These are phyloP conservation scores for Arthrinium phaeospermum DNA, from an alignment of 2,329 filamentous ascomycete species.

Conservation along the genomic window DNA sequence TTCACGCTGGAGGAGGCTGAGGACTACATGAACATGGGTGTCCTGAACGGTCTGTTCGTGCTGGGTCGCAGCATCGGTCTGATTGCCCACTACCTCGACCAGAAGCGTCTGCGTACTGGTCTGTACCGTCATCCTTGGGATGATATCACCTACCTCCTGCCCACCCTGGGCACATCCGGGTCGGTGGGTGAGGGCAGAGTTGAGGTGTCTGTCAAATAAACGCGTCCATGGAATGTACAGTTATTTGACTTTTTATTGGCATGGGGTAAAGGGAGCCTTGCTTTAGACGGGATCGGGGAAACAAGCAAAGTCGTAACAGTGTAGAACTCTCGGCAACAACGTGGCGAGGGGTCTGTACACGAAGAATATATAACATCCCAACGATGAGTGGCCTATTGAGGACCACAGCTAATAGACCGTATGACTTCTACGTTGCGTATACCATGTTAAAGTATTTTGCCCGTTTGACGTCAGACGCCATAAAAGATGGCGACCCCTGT, in stretches of 20 bases:
- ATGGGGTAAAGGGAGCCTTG: conserved; percentile 22
- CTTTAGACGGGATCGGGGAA: conserved; percentile 12
- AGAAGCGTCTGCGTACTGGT: conserved; percentile 98
- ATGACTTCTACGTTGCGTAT: background rate
- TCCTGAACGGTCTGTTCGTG: conserved; percentile 98
- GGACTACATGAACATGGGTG: conserved; percentile 99
- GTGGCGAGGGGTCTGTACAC: background rate
- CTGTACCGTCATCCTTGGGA: conserved; percentile 99
- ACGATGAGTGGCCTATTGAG: conserved; percentile 14
- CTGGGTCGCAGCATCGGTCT: conserved; percentile 96
- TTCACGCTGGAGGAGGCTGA: conserved; percentile 97
- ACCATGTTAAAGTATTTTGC: background rate
- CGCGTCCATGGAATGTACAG: conserved; percentile 31
- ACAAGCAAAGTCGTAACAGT: conserved; percentile 14
- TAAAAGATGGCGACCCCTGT: background rate
- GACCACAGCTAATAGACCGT: conserved; percentile 17
- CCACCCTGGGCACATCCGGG: conserved; percentile 73
- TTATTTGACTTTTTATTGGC: conserved; percentile 29
- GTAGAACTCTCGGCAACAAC: background rate
- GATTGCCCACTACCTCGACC: conserved; percentile 99
- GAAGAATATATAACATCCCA: conserved; percentile 16
- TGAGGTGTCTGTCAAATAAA: conserved; percentile 76
- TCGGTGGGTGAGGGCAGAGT: conserved; percentile 85
- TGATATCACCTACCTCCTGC: conserved; percentile 94
- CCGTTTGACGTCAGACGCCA: background rate